Conservation (phyloP, 2,329 filamentous ascomycete genomes). For the Penicillium crustosum region DNA sequence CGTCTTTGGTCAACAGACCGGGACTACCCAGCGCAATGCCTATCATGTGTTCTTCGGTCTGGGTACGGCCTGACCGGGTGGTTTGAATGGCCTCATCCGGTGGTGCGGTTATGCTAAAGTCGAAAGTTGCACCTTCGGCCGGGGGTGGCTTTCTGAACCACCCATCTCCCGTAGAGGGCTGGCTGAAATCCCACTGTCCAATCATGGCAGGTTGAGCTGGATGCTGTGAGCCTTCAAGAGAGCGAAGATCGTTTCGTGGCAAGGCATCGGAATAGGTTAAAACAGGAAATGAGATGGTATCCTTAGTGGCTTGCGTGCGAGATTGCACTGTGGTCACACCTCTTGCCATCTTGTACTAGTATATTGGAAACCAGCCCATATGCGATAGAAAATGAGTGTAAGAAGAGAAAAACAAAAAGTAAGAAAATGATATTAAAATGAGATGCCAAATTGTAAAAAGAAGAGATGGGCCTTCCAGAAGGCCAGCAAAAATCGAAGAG, state of each 20-base stretch:
- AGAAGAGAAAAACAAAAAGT: not conserved
- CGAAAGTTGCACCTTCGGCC: slow-evolving; percentile 24
- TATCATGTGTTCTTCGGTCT: slow-evolving; percentile 54
- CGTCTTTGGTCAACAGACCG: slow-evolving; percentile 33
- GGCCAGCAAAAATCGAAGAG: slow-evolving; percentile 23
- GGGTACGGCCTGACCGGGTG: slow-evolving; percentile 15
- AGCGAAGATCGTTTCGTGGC: slow-evolving; percentile 33
- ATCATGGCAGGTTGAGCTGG: slow-evolving; percentile 11
- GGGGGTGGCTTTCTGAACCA: slow-evolving; percentile 19
- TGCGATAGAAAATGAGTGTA: slow-evolving; percentile 2
- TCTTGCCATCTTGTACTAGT: slow-evolving; percentile 28
- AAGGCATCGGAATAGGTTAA: slow-evolving; percentile 35
- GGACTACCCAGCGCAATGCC: slow-evolving; percentile 76
- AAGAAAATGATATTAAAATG: slow-evolving; percentile 14
- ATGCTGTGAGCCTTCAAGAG: slow-evolving; percentile 15
- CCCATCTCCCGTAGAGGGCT: slow-evolving; percentile 22
- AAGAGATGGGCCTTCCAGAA: slow-evolving; percentile 45
- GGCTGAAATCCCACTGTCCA: slow-evolving; percentile 22
- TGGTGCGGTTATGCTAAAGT: slow-evolving; percentile 33
- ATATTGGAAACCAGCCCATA: slow-evolving; percentile 12
- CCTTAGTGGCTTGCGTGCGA: slow-evolving; percentile 27
- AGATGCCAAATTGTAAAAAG: slow-evolving; percentile 19
- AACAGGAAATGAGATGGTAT: slow-evolving; percentile 34
- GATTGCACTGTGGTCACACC: slow-evolving; percentile 32
- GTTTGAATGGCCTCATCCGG: slow-evolving; percentile 26